Evolutionary conservation across 768 basidiomycete genomes (phyloP), one percentile per base, ranked within the genome.

Genomic region (Podaxis sp.): DNA sequence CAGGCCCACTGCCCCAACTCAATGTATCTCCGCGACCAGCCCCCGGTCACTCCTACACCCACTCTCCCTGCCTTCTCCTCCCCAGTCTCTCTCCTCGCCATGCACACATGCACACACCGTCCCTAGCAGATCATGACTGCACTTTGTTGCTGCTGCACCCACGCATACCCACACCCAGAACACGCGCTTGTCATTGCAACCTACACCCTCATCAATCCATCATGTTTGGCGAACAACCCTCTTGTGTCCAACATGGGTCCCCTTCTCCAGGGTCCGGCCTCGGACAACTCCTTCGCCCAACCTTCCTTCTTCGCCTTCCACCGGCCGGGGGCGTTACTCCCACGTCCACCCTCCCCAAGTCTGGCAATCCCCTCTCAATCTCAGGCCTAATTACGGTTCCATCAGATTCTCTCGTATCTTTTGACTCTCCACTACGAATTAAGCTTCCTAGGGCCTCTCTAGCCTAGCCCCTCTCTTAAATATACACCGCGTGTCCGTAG

Each of bases 41-140:
- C 57, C 57, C 57, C 57, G 57, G 50, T n/a, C 57, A 57, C 57
- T 35, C 32, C 54, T n/a, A 14, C 32, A 51, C 38, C 38, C 25
- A 42, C 54, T 13, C 25, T 16, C 23, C 5, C 38, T 23, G 9
- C 9, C 25, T 5, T 9, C 47, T 4, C 21, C 23, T 14, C 4
- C 40, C 40, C 40, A 6, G 6, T 9, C 7, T 32, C 21, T 21
- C 32, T 32, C 32, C 32, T 32, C 32, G 32, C 32, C 32, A 9
- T 32, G 32, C 32, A 32, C 28, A 23, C 21, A 47, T 47, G 18
- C 46, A 48, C 40, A 32, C 32, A 32, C 32, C 32, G 32, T 32
- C 32, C 32, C 7, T 32, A 32, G 32, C 1, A 32, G 32, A 32
- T 32, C 7, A 40, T 40, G 38, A 40, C 16, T 47, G 46, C 46